phyloP scores from a whole-genome alignment of 345 rosid species.

The Hypericum androsaemum region DNA sequence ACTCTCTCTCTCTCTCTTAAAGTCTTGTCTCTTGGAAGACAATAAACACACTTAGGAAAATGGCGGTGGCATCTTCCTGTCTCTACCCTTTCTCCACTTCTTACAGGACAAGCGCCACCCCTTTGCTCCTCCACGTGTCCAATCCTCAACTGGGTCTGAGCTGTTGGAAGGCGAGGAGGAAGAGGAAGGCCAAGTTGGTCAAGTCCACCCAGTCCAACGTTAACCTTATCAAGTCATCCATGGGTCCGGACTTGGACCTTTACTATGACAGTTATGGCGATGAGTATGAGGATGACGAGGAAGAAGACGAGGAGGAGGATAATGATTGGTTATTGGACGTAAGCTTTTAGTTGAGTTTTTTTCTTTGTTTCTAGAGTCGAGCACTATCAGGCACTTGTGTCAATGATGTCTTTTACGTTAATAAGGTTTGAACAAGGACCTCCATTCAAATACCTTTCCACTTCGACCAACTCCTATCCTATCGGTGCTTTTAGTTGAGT shows the following conservation, averaged over 20 bases:
- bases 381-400: too few species aligned
- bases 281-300: slow-evolving; percentile 26
- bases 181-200: slow-evolving; percentile 24
- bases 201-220: slow-evolving; percentile 62
- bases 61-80: slow-evolving; percentile 37
- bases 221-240: slow-evolving; percentile 63
- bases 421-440: too few species aligned
- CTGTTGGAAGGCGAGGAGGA: slow-evolving; percentile 3
- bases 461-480: too few species aligned
- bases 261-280: slow-evolving; percentile 42
- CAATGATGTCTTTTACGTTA: too few species aligned
- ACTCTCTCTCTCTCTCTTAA: slow-evolving; percentile 13
- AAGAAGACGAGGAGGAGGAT: slow-evolving; percentile 18
- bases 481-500: too few species aligned
- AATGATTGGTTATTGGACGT: slow-evolving; percentile 53
- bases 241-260: slow-evolving; percentile 36
- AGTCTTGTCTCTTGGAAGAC: slow-evolving; percentile 6
- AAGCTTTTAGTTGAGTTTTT: slow-evolving; percentile 13
- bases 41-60: neutral
- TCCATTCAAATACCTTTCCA: too few species aligned
- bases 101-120: neutral
- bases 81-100: slow-evolving; percentile 20
- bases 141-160: neutral
- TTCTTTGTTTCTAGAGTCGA: neutral
- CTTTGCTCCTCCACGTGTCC: too few species aligned